Evolutionary conservation across 2,329 filamentous ascomycete species (phyloP).

Genomic region (Pestalotiopsis sp.): DNA sequence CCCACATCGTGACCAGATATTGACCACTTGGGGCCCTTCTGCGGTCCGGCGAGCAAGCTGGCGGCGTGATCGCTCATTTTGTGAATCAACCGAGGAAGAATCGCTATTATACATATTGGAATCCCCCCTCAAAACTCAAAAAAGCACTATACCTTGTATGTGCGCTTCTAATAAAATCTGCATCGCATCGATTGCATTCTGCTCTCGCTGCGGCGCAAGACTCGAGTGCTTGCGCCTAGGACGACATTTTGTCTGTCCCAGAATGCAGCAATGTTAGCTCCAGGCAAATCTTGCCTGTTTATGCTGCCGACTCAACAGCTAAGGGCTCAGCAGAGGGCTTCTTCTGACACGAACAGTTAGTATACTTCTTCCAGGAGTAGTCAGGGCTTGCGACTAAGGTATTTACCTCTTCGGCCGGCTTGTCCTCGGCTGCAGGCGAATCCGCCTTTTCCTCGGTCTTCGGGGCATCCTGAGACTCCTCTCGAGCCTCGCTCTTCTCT

Average conservation of each 20-base stretch:
- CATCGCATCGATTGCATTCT: neutral
- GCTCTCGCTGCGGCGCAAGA: neutral
- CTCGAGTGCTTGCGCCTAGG: neutral
- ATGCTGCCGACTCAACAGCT: conserved; percentile 41
- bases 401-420: conserved; percentile 39
- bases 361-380: neutral
- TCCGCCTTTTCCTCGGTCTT: conserved; percentile 30
- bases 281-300: conserved; percentile 12
- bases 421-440: conserved; percentile 28
- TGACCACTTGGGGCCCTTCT: neutral
- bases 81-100: conserved; percentile 4
- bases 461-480: conserved; percentile 32
- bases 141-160: neutral
- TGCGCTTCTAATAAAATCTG: neutral
- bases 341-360: neutral
- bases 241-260: neutral
- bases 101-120: conserved; percentile 12
- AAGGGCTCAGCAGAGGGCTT: conserved; percentile 26
- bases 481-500: conserved; percentile 30
- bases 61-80: neutral
- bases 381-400: neutral
- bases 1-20: neutral
- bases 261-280: neutral
- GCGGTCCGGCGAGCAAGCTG: neutral
- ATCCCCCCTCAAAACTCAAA: neutral